Base-by-base conservation (phyloP, 2,329 filamentous ascomycete species). In the Diaporthe destruens region DNA sequence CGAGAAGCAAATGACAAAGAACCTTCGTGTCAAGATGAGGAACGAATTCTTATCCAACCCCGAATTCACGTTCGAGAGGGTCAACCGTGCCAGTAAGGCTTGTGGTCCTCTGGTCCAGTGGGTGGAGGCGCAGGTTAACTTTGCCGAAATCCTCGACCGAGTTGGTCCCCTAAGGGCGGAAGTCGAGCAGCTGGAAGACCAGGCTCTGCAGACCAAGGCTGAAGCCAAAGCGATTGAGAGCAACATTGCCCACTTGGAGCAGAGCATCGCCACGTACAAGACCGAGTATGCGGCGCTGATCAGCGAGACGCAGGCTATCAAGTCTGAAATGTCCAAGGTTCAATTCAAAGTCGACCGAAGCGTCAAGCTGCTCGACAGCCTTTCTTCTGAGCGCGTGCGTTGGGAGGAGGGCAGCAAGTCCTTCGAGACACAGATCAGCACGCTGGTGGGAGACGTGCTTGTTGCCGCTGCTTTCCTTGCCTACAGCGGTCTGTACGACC, bases 401-500 rank as follows among this genome's bases (percentile, higher is more conserved):
- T 99, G 96, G 96, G 96, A 99, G 80, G 94, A 96, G 79, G 95
- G 95, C 77, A 99, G 96, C 88, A 97, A 93, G 84, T 98, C 96
- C 0, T 99, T 99, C 81, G 96, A 98, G 82, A 97, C 95, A 2
- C 96, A 99, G 81, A 98, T 99, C 80, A 93, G 94, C 82, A 99
- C 96, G 2, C 90, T 99, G 68, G 94, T 99, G 49, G 96, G 96
- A 74, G 96, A 99, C 80, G 96, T 98, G 65, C 88, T 99, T 74
- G 92, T 98, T 66, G 96, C 96, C n/a, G 94, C 97, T 6, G 97
- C 96, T 11, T 98, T 98, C 88, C 87, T 99, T 75, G 96, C 97
- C 18, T 99, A 99, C 83, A 94, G 94, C 79, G 96, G 96, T 83
- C 91, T 98, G 66, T 99, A 98, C 80, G 96, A 99, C 80, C 97